Evolutionary conservation across 768 basidiomycete species (phyloP), one percentile per base, ranked within the genome.

Genomic region (Aureoboletus auriporus): DNA sequence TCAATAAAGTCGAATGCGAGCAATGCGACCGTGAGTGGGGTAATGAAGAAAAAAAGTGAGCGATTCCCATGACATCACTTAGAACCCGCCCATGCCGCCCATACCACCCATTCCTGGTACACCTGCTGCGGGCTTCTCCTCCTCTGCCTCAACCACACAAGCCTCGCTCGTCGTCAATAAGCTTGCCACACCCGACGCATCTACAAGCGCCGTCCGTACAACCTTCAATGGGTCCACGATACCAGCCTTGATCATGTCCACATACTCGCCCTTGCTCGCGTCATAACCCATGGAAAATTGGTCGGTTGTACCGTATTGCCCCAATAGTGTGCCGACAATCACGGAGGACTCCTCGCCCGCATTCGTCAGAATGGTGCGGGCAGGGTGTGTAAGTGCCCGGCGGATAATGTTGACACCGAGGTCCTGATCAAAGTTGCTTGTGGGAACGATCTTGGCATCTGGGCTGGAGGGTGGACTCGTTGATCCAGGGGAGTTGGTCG

Each of bases 151-250:
- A 20, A 97, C 93, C 35, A 98, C 80, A 65, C 89, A 89, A 36
- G 82, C 86, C 75, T 98, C 94, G 58, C 86, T 89, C 44, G 94
- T 98, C 41, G 93, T 93, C 69, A 97, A 73, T 67, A 98, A 71
- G 53, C 84, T 88, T 4, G 94, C 92, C n/a, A 97, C 94, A 63
- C 95, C 93, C 20, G 80, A 75, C 0, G 95, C 94, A 64, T 98
- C 94, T 2, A 94, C 83, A 27, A 97, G 75, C 2, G 93, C 93
- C 3, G 93, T 95, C 59, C 91, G 75, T 43, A 96, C 94, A 43
- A 98, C 95, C 81, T 95, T 95, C 52, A 94, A 74, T 1, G 93
- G 94, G 72, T 98, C 95, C 39, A 97, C 86, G 58, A 98, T 96
- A 61, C 95, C 95, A 27, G 82, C 77, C 68, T 84, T 77, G 72